Evolutionary conservation across 2,329 filamentous ascomycete genomes (phyloP), one percentile per base, ranked within the genome.

Genomic region (Gnomoniopsis smithogilvyi): DNA sequence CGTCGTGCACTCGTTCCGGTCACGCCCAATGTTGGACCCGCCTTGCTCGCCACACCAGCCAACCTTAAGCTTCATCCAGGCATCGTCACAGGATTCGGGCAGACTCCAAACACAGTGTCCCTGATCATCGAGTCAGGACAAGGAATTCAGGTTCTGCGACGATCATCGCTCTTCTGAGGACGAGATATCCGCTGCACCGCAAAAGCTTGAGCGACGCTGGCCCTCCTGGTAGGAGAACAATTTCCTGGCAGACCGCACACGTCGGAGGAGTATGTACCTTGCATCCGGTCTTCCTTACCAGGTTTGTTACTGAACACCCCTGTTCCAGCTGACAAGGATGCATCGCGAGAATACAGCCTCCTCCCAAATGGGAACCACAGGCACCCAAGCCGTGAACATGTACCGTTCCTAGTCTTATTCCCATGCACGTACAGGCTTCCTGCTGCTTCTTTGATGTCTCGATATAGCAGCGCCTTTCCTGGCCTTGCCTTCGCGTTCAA

Each of bases 381-480:
- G 24, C 36, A 34, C 46, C 45, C 47, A 58, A 60, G 47, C 54
- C 51, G 51, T 49, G 59, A 61, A 48, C 54, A 60, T 48, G 57
- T 58, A 60, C 61, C 54, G 34, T 43, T 50, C 38, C 38, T 58
- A 58, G 56, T 54, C 58, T 43, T 54, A 45, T 51, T 59, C 52
- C 63, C 57, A 54, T 55, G 52, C 50, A 51, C 41, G 50, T 52
- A 55, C 51, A 41, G 45, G 58, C 57, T 63, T 64, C 62, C 56
- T 63, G 62, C 61, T 67, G 60, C 67, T 66, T 66, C 17, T 41
- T 21, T 63, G 65, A 64, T 63, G 67, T 71, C 72, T 74, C 67
- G 73, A 74, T 74, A 73, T 74, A 74, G 73, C 72, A 74, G 72
- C 73, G 72, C 67, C 68, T 69, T 69, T 56, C 51, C 68, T 68